phyloP scores from a whole-genome alignment of 768 basidiomycete species.

The Gautieria morchelliformis region DNA sequence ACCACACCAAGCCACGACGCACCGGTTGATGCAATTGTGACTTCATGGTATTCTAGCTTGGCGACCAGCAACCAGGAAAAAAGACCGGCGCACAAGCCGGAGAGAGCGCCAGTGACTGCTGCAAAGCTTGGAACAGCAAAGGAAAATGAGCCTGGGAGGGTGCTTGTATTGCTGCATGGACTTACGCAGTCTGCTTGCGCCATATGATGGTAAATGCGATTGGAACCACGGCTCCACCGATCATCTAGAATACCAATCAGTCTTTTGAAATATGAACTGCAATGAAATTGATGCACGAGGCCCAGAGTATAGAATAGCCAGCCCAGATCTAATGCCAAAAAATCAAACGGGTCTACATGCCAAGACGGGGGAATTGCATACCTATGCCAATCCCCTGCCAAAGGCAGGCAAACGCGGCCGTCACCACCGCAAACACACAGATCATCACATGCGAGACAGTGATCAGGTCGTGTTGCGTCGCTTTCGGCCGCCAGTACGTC shows the following conservation, averaged over 20 bases:
- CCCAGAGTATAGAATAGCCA: constrained; percentile 1
- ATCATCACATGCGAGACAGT: constrained; percentile 20
- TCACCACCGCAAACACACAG: constrained; percentile 16
- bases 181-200: neutral
- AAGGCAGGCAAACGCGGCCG: constrained; percentile 18
- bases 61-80: neutral
- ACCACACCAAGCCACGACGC: neutral
- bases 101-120: neutral
- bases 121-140: neutral
- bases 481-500: constrained; percentile 11
- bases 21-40: constrained; percentile 1
- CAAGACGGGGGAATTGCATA: neutral
- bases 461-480: constrained; percentile 15
- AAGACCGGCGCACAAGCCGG: neutral
- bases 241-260: neutral
- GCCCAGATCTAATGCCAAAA: neutral
- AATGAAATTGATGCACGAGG: neutral
- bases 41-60: neutral
- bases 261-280: neutral
- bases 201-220: neutral
- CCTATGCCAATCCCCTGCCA: constrained; percentile 18
- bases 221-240: constrained; percentile 4
- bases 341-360: neutral
- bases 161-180: neutral
- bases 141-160: neutral